Percentiles rank a stretch among this genome's conserved stretches.
phyloP scores from a whole-genome alignment of 2,329 filamentous ascomycete genomes.

The Exophiala alcalophila region DNA sequence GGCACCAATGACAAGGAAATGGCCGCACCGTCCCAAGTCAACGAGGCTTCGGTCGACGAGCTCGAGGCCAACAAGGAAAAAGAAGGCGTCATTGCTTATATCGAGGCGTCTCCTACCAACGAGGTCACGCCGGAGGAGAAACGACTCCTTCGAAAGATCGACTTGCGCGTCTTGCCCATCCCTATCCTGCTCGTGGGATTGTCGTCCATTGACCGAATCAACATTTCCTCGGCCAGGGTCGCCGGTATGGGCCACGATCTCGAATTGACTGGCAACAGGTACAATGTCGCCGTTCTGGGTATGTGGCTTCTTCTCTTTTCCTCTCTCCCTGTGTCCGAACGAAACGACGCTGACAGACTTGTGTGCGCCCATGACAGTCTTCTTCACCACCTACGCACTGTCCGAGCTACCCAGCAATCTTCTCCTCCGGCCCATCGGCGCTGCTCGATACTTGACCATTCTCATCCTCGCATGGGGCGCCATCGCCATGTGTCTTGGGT shows the following conservation, averaged over 20 bases:
- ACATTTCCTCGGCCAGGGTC: conserved; percentile 39
- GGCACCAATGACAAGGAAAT: too few species aligned
- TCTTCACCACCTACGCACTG: conserved; percentile 30
- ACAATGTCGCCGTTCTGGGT: conserved; percentile 8
- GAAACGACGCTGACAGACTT: too few species aligned
- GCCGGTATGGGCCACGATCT: conserved; percentile 38
- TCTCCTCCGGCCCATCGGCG: conserved; percentile 10
- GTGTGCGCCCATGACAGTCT: too few species aligned
- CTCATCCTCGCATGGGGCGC: conserved; percentile 13
- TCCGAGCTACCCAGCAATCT: conserved; percentile 15
- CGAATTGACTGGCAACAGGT: conserved; percentile 29
- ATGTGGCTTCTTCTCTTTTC: too few species aligned
- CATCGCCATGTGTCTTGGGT: conserved; percentile 9
- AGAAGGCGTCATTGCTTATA: too few species aligned
- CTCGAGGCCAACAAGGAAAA: too few species aligned
- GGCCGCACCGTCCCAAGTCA: too few species aligned
- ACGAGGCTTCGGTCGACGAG: too few species aligned
- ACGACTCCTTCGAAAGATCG: conserved; percentile 44
- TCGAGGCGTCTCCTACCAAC: too few species aligned
- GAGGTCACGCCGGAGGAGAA: too few species aligned
- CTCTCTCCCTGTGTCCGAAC: too few species aligned
- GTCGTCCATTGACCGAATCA: conserved; percentile 44
- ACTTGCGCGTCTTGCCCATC: conserved; percentile 31
- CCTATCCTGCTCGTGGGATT: conserved; percentile 36
- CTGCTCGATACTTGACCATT: conserved; percentile 4